Evolutionary conservation across 2,329 filamentous ascomycete genomes (phyloP).

Genomic region (Samsoniella hepiali): DNA sequence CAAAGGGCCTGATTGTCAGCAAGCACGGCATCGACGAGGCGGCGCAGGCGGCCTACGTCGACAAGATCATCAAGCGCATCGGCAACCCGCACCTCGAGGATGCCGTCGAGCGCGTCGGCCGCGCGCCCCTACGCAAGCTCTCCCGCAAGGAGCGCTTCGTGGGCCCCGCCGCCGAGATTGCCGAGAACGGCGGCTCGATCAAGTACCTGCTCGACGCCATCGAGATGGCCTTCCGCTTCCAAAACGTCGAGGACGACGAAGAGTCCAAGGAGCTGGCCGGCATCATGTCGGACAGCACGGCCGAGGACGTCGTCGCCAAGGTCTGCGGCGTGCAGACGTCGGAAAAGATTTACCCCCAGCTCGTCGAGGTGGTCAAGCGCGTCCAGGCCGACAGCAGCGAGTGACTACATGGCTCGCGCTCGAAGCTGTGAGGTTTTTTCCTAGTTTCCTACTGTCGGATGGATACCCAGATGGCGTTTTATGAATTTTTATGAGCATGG

Average conservation of each 20-base stretch:
- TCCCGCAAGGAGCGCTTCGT: conserved; percentile 95
- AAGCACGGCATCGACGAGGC: conserved; percentile 77
- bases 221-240: conserved; percentile 93
- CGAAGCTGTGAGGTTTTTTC: conserved; percentile 2
- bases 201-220: conserved; percentile 74
- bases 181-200: conserved; percentile 72
- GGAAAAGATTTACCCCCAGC: conserved; percentile 73
- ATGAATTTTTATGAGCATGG: conserved; percentile 4
- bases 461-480: conserved; percentile 16
- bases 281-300: conserved; percentile 71
- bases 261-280: conserved; percentile 83
- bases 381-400: conserved; percentile 63
- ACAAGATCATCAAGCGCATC: conserved; percentile 89
- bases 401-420: conserved; percentile 31
- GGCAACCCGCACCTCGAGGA: conserved; percentile 92
- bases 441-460: background rate
- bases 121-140: conserved; percentile 90
- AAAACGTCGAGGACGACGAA: conserved; percentile 87
- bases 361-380: conserved; percentile 75
- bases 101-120: conserved; percentile 89
- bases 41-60: conserved; percentile 82
- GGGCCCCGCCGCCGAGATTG: conserved; percentile 83
- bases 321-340: conserved; percentile 75
- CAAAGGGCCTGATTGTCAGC: conserved; percentile 75
- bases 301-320: conserved; percentile 73